phyloP scores from a whole-genome alignment of 2,329 filamentous ascomycete species.

The Cryphonectria japonica region DNA sequence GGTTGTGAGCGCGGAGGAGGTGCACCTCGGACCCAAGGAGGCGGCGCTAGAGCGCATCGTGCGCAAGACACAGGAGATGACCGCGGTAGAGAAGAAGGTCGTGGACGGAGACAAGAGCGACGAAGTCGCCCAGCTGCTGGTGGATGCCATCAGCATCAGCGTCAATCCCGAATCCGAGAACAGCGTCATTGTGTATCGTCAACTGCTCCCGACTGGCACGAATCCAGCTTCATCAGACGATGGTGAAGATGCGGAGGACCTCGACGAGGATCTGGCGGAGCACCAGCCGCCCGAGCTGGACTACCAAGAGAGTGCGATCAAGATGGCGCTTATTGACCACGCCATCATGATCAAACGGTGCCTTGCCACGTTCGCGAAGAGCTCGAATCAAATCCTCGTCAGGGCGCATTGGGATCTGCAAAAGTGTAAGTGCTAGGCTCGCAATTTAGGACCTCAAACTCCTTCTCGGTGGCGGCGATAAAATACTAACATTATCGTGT shows the following conservation, averaged over 20 bases:
- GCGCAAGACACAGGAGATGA: slow-evolving; percentile 87
- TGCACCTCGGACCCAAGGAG: slow-evolving; percentile 74
- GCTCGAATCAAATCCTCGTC: slow-evolving; percentile 61
- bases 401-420: slow-evolving; percentile 63
- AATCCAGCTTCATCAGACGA: slow-evolving; percentile 48
- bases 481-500: slow-evolving; percentile 24
- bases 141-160: slow-evolving; percentile 77
- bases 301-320: slow-evolving; percentile 76
- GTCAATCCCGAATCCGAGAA: slow-evolving; percentile 75
- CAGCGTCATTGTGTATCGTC: slow-evolving; percentile 77
- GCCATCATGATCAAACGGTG: slow-evolving; percentile 86
- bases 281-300: slow-evolving; percentile 54
- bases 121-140: slow-evolving; percentile 67
- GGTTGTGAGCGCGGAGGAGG: slow-evolving; percentile 69
- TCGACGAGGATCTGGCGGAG: slow-evolving; percentile 50
- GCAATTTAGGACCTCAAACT: no score
- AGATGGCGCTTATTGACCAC: slow-evolving; percentile 86
- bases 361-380: slow-evolving; percentile 69
- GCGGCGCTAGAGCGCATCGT: slow-evolving; percentile 90
- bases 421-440: slow-evolving; percentile 55
- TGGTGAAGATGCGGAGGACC: slow-evolving; percentile 45
- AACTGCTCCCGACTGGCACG: slow-evolving; percentile 62
- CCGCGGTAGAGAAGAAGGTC: slow-evolving; percentile 73
- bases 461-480: background rate
- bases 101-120: slow-evolving; percentile 67